A percentile compares a stretch with the other conserved stretches of the same genome.
These are phyloP conservation scores for Clarireedia monteithiana DNA, from an alignment of 2,329 filamentous ascomycete species.

Conservation along the genomic window DNA sequence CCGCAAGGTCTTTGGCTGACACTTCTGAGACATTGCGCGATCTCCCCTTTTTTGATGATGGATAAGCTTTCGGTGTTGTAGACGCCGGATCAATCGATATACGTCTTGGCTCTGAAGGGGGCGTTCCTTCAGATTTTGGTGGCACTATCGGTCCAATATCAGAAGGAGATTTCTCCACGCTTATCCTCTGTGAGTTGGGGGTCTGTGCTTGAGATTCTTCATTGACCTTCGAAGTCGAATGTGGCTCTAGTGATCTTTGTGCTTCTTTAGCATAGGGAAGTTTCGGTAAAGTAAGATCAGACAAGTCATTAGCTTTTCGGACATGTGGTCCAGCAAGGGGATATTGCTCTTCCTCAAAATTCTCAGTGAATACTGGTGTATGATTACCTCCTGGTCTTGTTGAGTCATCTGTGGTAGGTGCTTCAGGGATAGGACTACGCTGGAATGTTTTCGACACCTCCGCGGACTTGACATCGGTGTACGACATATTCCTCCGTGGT, in stretches of 20 bases:
- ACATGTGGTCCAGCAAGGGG: constrained; percentile 30
- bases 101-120: constrained; percentile 13
- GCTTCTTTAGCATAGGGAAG: constrained; percentile 24
- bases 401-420: constrained; percentile 15
- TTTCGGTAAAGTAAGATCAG: constrained; percentile 26
- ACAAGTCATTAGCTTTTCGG: constrained; percentile 27
- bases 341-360: constrained; percentile 43
- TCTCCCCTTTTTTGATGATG: constrained; percentile 20
- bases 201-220: constrained; percentile 18
- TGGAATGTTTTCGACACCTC: constrained; percentile 14
- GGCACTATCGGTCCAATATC: constrained; percentile 21
- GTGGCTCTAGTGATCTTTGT: constrained; percentile 17
- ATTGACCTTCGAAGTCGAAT: constrained; percentile 13
- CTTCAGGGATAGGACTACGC: constrained; percentile 13
- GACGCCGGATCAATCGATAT: constrained; percentile 23
- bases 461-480: constrained; percentile 17
- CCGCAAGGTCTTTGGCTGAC: constrained; percentile 36
- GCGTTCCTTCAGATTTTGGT: constrained; percentile 15
- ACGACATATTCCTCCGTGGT: constrained; percentile 35
- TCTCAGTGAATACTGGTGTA: constrained; percentile 46
- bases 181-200: constrained; percentile 9
- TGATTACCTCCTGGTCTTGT: constrained; percentile 34
- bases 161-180: constrained; percentile 15
- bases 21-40: constrained; percentile 46
- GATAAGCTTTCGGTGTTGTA: constrained; percentile 19